These are phyloP conservation scores for Chimonanthus praecox DNA, from an alignment of 164 flowering plant genomes.

Conservation along the genomic window DNA sequence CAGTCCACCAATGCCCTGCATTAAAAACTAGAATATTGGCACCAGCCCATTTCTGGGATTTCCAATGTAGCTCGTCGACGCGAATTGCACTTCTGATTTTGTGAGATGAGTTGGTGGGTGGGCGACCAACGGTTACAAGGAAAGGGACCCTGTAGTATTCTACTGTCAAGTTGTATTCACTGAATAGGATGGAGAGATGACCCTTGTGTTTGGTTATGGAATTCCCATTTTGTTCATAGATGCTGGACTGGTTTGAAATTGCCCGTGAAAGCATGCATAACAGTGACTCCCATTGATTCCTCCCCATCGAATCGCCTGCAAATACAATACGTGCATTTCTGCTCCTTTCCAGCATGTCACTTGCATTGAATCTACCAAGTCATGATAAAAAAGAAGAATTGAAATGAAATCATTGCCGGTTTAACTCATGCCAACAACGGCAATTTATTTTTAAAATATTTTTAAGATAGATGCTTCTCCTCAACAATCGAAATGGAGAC, in stretches of 20 bases:
- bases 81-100: slow-evolving; percentile 33
- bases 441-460: neutral
- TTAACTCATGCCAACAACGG: no score
- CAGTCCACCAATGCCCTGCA: slow-evolving; percentile 89
- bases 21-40: slow-evolving; percentile 75
- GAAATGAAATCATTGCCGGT: no score
- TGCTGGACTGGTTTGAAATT: slow-evolving; percentile 49
- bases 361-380: slow-evolving; percentile 60
- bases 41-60: slow-evolving; percentile 49
- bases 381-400: neutral
- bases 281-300: slow-evolving; percentile 96
- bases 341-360: slow-evolving; percentile 51
- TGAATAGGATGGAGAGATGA: slow-evolving; percentile 57
- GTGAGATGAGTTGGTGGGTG: slow-evolving; percentile 31
- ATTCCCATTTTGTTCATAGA: slow-evolving; percentile 64
- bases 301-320: slow-evolving; percentile 80
- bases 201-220: slow-evolving; percentile 86
- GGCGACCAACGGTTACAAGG: slow-evolving; percentile 44
- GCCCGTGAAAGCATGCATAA: slow-evolving; percentile 76
- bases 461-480: neutral
- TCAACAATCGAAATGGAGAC: neutral
- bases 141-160: slow-evolving; percentile 81
- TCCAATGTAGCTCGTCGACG: slow-evolving; percentile 62
- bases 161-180: slow-evolving; percentile 61
- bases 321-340: slow-evolving; percentile 67